Conservation (phyloP, 805 yeast genomes). For the Metschnikowia lochheadii region DNA sequence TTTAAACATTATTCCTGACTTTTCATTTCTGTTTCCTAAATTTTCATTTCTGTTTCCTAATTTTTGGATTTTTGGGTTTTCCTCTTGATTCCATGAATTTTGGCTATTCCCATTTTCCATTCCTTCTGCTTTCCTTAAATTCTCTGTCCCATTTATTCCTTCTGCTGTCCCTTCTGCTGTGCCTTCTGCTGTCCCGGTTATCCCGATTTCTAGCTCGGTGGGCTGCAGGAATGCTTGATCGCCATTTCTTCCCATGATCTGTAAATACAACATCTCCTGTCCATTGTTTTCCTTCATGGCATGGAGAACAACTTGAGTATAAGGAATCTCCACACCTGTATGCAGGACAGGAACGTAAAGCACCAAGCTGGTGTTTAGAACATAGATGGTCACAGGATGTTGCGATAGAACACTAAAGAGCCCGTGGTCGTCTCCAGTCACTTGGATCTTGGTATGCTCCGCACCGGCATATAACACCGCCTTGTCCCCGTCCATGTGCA, state of each 20-base stretch:
- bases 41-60: no score
- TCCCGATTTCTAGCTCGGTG: background rate
- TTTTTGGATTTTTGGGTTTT: no score
- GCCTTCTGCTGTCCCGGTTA: no score
- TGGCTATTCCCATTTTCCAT: no score
- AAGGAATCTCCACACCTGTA: slow-evolving; percentile 33
- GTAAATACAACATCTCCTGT: slow-evolving; percentile 27
- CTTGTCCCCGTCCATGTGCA: slow-evolving; percentile 35
- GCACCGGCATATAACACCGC: slow-evolving; percentile 41
- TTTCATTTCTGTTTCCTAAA: background rate
- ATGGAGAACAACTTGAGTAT: slow-evolving; percentile 30
- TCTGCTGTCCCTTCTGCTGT: no score
- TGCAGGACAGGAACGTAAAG: slow-evolving; percentile 24
- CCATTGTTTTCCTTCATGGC: slow-evolving; percentile 24
- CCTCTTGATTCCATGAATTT: no score
- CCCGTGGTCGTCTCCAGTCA: background rate
- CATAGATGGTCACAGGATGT: slow-evolving; percentile 23
- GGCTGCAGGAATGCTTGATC: background rate
- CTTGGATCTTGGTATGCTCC: slow-evolving; percentile 6
- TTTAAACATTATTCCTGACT: slow-evolving; percentile 9
- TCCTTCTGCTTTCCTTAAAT: no score
- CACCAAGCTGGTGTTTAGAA: slow-evolving; percentile 32
- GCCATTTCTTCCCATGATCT: slow-evolving; percentile 16
- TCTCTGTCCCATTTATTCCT: no score
- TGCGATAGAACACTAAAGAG: background rate